Evolutionary conservation across 208 protist genomes (phyloP).

Genomic region (Leishmania lainsoni): DNA sequence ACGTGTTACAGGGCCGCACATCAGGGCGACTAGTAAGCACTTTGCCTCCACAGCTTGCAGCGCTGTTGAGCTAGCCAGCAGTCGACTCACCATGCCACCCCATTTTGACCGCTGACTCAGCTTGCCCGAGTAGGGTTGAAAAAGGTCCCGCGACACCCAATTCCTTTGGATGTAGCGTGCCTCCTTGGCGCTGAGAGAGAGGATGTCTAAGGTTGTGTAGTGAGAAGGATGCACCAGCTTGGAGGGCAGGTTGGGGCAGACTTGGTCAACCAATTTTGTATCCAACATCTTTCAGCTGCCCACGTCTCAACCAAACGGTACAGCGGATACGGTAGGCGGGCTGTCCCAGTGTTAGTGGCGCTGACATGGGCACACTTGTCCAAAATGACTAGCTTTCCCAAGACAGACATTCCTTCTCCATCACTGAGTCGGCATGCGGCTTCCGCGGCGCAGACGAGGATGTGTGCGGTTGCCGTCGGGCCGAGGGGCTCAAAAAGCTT

Average conservation of each 20-base stretch:
- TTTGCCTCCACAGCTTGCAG: slow-evolving; percentile 23
- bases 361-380: slow-evolving; percentile 19
- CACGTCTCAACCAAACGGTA: slow-evolving; percentile 18
- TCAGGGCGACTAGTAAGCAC: slow-evolving; percentile 9
- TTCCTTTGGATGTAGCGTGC: slow-evolving; percentile 19
- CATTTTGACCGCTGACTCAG: not conserved
- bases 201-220: slow-evolving; percentile 20
- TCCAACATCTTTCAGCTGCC: not conserved
- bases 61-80: slow-evolving; percentile 16
- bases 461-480: not conserved
- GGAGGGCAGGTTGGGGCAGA: slow-evolving; percentile 19
- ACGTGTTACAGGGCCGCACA: not conserved
- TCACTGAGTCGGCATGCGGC: slow-evolving; percentile 19
- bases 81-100: not conserved
- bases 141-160: slow-evolving; percentile 7
- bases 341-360: not conserved
- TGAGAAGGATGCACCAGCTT: slow-evolving; percentile 34
- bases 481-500: slow-evolving; percentile 28
- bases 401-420: slow-evolving; percentile 18
- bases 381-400: slow-evolving; percentile 34
- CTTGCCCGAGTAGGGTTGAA: not conserved
- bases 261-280: slow-evolving; percentile 4
- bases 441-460: slow-evolving; percentile 13
- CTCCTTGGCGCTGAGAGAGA: slow-evolving; percentile 17
- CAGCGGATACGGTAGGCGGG: slow-evolving; percentile 26